phyloP scores from a whole-genome alignment of 2,329 filamentous ascomycete genomes.

The Trichophyton mentagrophytes region DNA sequence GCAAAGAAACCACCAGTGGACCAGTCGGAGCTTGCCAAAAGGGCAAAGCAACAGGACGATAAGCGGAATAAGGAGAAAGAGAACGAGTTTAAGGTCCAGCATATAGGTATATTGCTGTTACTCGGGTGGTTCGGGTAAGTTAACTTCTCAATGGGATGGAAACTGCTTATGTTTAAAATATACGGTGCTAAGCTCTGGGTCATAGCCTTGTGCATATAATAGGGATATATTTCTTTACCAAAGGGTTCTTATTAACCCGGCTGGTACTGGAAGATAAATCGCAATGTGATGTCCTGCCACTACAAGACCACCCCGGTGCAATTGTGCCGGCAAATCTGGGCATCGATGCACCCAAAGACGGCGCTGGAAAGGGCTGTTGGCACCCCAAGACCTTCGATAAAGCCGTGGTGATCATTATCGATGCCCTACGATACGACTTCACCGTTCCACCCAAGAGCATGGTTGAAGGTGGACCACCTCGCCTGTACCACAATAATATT shows the following conservation, averaged over 20 bases:
- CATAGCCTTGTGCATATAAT: constrained; percentile 56
- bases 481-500: constrained; percentile 75
- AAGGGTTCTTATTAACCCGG: constrained; percentile 84
- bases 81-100: constrained; percentile 27
- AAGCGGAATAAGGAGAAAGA: constrained; percentile 22
- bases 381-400: constrained; percentile 88
- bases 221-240: constrained; percentile 85
- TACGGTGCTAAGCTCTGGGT: background rate
- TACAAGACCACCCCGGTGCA: constrained; percentile 27
- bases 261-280: constrained; percentile 67
- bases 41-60: constrained; percentile 20
- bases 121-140: constrained; percentile 32
- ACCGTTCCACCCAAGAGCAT: constrained; percentile 60
- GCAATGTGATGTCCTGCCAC: constrained; percentile 55
- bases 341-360: constrained; percentile 16
- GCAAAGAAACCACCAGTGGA: constrained; percentile 5
- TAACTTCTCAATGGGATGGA: background rate
- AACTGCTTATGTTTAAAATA: too few species aligned
- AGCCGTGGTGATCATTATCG: constrained; percentile 78
- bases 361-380: constrained; percentile 65
- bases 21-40: constrained; percentile 13
- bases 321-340: constrained; percentile 13
- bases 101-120: constrained; percentile 27
- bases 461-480: constrained; percentile 33
- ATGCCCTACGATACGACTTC: constrained; percentile 93